Base-by-base conservation (phyloP, 1,284 basidiomycete genomes). In the Ustilago lituana region DNA sequence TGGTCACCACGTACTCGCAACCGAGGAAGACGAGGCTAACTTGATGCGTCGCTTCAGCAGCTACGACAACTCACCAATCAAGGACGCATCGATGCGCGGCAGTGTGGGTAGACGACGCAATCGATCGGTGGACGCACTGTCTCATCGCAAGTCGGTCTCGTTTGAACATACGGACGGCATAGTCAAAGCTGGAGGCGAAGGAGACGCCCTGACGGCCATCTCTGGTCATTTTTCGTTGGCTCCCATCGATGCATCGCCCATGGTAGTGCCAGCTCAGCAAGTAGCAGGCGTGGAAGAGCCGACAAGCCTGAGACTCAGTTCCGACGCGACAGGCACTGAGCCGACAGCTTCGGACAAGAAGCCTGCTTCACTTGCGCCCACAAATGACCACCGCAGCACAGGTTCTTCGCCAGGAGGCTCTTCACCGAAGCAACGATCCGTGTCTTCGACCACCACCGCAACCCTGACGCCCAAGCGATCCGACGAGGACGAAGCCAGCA, bases 71-170 rank as follows among this genome's bases (percentile, higher is more conserved):
- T 49, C 52, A 48, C 51, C 52, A 4, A 17, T 22, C 7, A 69
- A 63, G 27, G 54, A 59, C 6, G 19, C 24, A 4, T 17, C 37
- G 4, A 17, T 31, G 43, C 51, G 50, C 5, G 35, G n/a, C 39
- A 52, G 58, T 29, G 33, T 39, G 2, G 31, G 56, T 17, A 23
- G 43, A 19, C 31, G 53, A 2, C 69, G 69, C 22, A 45, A 47
- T 24, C 64, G 69, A 6, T 65, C 68, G 9, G 43, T 19, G n/a
- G 71, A 71, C 19, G 57, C 52, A 5, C 20, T 63, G 39, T 40
- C 44, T 12, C 66, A 68, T 41, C 67, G 68, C 46, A 74, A 67
- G 55, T 74, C 72, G 22, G 68, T 74, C 24, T 74, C 72, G n/a
- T 74, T 74, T 22, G 72, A 72, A 5, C 27, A 36, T 3, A 24